Evolutionary conservation across 306 rosid genomes (phyloP), one percentile per base, ranked within the genome.

Genomic region (Datisca glomerata): DNA sequence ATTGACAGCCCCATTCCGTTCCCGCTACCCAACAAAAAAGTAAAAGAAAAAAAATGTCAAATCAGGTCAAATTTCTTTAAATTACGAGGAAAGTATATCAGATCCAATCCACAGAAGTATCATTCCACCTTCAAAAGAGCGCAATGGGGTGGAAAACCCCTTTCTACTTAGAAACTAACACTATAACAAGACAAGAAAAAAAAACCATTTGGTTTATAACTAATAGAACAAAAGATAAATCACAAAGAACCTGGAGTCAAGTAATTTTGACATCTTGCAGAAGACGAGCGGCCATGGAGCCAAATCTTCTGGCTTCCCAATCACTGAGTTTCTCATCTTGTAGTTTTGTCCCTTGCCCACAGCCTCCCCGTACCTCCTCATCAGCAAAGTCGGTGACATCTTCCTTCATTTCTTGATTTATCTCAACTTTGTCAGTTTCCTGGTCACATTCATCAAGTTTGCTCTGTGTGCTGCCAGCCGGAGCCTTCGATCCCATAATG

Each of bases 271-370:
- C 71, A 38, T 83, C 86, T 23, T 60, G 71, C 57, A 89, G 60
- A 68, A 83, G 83, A 46, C 93, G 66, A 28, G 95, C 97, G 47
- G 95, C 97, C 75, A 74, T 59, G 0, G 97, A 61, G 34, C 95
- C 97, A 46, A 63, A 62, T 59, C 97, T 70, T 61, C 95, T 72
- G 40, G 82, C 81, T 61, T 83, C 97, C 87, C 94, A 89, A 23
- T 80, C 86, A 31, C 69, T 71, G 21, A 74, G 67, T 49, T 77
- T 57, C 18, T 53, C 68, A 25, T 59, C 67, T 49, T 38, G 65
- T 14, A 55, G 50, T 25, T 25, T 47, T 16, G 49, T 41, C 39
- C 12, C 50, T 28, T 29, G 33, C 63, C 64, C 71, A 25, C 49
- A 15, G 2, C 52, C 74, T 34, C 59, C 75, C 27, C 70, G 67